Conservation (phyloP, 768 basidiomycete genomes). For the Boletus vinaceobasis region DNA sequence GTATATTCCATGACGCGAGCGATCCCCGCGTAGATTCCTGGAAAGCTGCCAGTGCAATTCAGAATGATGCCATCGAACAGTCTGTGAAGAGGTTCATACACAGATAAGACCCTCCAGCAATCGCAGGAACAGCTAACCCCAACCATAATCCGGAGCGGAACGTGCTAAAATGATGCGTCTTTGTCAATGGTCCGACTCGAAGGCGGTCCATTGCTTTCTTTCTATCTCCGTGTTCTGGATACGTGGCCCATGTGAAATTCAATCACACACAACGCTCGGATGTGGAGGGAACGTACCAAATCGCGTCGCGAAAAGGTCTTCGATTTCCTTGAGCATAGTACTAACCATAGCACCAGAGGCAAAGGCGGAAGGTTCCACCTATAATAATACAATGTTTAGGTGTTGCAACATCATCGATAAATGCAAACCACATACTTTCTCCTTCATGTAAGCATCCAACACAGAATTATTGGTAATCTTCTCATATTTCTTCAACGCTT, state of each 20-base stretch:
- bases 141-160: conserved; percentile 73
- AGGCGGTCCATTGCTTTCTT: conserved; percentile 74
- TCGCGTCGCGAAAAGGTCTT: conserved; percentile 67
- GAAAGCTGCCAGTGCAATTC: conserved; percentile 42
- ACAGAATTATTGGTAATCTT: conserved; percentile 70
- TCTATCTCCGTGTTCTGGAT: conserved; percentile 59
- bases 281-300: conserved; percentile 54
- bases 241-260: not conserved
- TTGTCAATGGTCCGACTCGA: conserved; percentile 47
- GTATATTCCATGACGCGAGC: conserved; percentile 66
- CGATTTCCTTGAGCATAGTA: conserved; percentile 68
- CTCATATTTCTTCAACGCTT: conserved; percentile 83
- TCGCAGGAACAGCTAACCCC: conserved; percentile 68
- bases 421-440: conserved; percentile 48
- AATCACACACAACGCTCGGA: not conserved
- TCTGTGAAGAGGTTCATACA: conserved; percentile 16
- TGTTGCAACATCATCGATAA: not conserved
- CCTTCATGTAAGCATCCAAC: conserved; percentile 79
- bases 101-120: conserved; percentile 64
- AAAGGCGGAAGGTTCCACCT: conserved; percentile 70
- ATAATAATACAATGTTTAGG: not conserved
- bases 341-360: conserved; percentile 59
- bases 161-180: conserved; percentile 69
- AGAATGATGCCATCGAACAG: not conserved
- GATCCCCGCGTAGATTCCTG: conserved; percentile 44